Evolutionary conservation across 139 green algal genomes (phyloP).

Genomic region (Pseudopediastrum boryanum): DNA sequence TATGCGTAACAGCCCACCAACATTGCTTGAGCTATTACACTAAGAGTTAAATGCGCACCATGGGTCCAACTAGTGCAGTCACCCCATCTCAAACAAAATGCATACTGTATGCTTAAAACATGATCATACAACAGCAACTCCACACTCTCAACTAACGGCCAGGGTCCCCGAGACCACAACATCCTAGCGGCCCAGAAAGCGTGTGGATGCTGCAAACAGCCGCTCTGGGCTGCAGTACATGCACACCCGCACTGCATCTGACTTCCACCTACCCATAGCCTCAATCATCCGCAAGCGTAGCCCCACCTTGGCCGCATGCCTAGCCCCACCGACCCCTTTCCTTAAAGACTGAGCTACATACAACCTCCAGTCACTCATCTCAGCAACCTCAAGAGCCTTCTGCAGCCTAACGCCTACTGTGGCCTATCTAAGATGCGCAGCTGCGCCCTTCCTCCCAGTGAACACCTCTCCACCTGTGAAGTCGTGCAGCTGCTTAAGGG

Average conservation of each 20-base stretch:
- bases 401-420: constrained; percentile 4
- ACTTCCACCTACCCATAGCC: constrained; percentile 6
- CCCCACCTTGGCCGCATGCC: neutral
- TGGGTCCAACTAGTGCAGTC: too few relatives aligned
- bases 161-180: too few relatives aligned
- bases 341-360: constrained; percentile 1
- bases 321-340: neutral
- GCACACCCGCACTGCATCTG: constrained; percentile 9
- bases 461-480: neutral
- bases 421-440: neutral
- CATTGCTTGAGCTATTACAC: too few relatives aligned
- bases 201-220: neutral
- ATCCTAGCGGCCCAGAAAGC: neutral
- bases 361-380: neutral
- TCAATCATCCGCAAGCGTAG: neutral
- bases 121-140: too few relatives aligned
- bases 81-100: too few relatives aligned
- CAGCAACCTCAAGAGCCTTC: constrained; percentile 10
- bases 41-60: too few relatives aligned
- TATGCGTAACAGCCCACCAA: too few relatives aligned
- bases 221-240: neutral
- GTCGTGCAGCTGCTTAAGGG: neutral
- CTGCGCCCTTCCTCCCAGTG: neutral
- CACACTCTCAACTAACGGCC: too few relatives aligned
- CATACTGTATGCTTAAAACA: neutral